Evolutionary conservation across 2,329 filamentous ascomycete species (phyloP), one percentile per base, ranked within the genome.

Genomic region (Phyllosticta citrichinensis): DNA sequence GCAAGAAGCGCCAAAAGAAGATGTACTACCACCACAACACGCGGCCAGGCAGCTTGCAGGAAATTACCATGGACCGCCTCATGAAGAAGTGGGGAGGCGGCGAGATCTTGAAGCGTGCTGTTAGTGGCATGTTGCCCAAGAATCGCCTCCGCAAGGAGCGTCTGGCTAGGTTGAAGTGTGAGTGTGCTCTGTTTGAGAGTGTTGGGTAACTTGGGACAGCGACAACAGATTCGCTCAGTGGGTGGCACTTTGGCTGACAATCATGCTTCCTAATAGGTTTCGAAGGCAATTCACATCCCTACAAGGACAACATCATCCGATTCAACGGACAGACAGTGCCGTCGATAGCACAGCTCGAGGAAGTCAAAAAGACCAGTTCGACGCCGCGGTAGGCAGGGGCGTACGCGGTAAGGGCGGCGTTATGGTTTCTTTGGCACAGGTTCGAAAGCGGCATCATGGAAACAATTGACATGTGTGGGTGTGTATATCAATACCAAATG

Each of bases 121-220:
- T 99, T 51, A 88, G 88, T 71, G 95, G 95, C 56, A 99, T 99
- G 94, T 76, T 99, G 75, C 94, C 94, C 59, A 99, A 99, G 83
- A 99, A 99, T 77, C 80, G 92, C 69, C 77, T 99, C 70, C 81
- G 93, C 68, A 91, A 97, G 74, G 89, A 91, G 79, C 79, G 95
- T 65, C 78, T 99, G 77, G 90, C 87, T 47, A 81, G 94, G 67
- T 77, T 99, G 72, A 99, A 97, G 83, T 80, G 82, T 83, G 66
- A 69, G 79, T 76, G 6, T n/a, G 56, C 56, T 60, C 60, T 50
- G 4, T n/a, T 53, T 17, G 33, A 56, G n/a, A 24, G 27, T 20
- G 17, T 12, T 33, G 33, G 52, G 56, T 58, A 51, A 10, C 27
- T 30, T 30, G 17, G 56, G 35, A 40, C 33, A 20, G 47, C 25